Base-by-base conservation (phyloP, 2,329 filamentous ascomycete genomes). In the Thyridium curvatum region DNA sequence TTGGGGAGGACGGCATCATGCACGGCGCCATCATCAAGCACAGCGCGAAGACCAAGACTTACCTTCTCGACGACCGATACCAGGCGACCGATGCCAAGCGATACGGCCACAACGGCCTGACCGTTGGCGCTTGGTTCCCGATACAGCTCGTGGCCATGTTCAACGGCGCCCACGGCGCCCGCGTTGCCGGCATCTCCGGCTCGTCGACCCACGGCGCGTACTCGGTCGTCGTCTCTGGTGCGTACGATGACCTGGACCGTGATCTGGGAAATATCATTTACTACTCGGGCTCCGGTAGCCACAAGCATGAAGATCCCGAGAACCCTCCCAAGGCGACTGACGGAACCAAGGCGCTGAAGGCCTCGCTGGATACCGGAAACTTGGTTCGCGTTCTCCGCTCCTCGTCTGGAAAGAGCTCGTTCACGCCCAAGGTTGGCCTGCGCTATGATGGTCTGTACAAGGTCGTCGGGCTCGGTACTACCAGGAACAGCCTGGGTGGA, bases 181-280 rank as follows among this genome's bases (percentile, higher is more conserved):
- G 59, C 0, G 61, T 71, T 48, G 66, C 58, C 3, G 74, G 73
- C 3, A 81, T 83, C 29, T 64, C 54, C 15, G 75, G 77, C 3
- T 58, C 58, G 6, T 49, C 45, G 1, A 49, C 49, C 0, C 34
- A 56, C 2, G 77, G 77, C 1, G 72, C 74, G 0, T 73, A 63
- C 35, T 77, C 71, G 0, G 67, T 81, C 29, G 66, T 83, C 0
- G 28, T 15, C 18, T 37, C 47, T 2, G 42, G 42, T 4, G 9
- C 14, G 2, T 61, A 62, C 41, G 15, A 41, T 8, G 44, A 41
- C 9, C 39, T 53, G 7, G 51, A 55, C 45, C 13, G 35, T n/a
- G 52, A 55, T 38, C 21, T 26, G 1, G 55, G 55, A 13, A 38
- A 55, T 2, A 15, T 14, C 0, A 39, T 59, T 12, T 46, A 26